Evolutionary conservation across 352 stramenopile species (phyloP), one percentile per base, ranked within the genome.

Genomic region (Globisporangium solare): DNA sequence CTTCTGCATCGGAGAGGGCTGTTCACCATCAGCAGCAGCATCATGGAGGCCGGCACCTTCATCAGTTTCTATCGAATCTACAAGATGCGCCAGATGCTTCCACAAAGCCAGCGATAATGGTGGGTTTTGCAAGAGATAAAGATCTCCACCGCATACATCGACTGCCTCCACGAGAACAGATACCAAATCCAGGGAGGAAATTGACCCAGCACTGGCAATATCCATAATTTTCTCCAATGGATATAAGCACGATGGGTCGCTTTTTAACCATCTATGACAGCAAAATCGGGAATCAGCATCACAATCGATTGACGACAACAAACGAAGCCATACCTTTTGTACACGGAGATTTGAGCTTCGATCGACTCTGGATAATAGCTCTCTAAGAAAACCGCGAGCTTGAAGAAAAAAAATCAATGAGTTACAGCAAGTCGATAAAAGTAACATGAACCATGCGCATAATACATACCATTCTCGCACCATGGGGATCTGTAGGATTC

Each of bases 401-500:
- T 20, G 14, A 10, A 35, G 10, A 35, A 35, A 49, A 3, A 45
- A 17, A 14, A 54, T 31, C 2, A 35, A 21, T 21, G 18, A 41
- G 31, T 48, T 39, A 13, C 2, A 46, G 17, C 4, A 47, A 49
- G 47, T 21, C 17, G 17, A 35, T 10, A 35, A 35, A 35, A 6
- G 7, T 27, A 35, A 35, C 10, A 35, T 3, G 27, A 35, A 35
- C 0, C 7, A 35, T 10, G 5, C 27, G 10, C 27, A 35, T 35
- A 35, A 35, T 35, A 35, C 27, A 35, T 27, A 93, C 83, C 83
- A 94, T 86, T 65, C 71, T 70, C 35, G 74, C 57, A 15, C 68
- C 79, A 47, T 92, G 83, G 2, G 82, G 81, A 52, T 92, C 71
- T 2, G 64, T 42, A 21, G 68, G 67, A 40, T 89, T 75, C 42